Evolutionary conservation across 202 grass and related monocot genomes (phyloP), one percentile per base, ranked within the genome.

Genomic region (Musa balbisiana): DNA sequence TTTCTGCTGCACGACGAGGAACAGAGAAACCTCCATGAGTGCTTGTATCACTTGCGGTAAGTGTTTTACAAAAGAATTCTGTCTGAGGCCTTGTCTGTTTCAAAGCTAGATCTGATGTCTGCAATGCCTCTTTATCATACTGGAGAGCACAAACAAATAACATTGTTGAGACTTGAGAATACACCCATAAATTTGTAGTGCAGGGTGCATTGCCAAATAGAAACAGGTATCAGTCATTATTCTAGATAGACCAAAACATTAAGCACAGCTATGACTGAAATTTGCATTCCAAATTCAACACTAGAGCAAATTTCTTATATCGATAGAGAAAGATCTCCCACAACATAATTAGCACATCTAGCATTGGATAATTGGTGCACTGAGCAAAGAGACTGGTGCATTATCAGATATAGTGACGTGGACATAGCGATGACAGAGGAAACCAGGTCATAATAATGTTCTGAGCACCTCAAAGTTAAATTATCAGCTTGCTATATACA

Each of bases 21-120:
- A 96, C 92, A 49, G 92, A 96, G 82, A 96, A 96, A 59, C 92
- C 92, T 81, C 92, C 92, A 82, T 96, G 92, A 43, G 92, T 95
- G 84, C 92, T 95, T 79, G 92, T 95, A 84, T 95, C 91, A 81
- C 91, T 95, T 14, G 91, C 88, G 1, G 92, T 95, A 27, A 95
- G 75, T 73, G 88, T 96, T 87, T 96, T 96, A 82, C 92, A 96
- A 52, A 96, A 96, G 86, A 96, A 91, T 60, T 96, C 92, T 79
- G 73, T 89, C 25, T 85, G 92, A 64, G 84, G 27, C 70, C 72
- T 89, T 51, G 74, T 82, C 85, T 96, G 88, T 69, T 96, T 96
- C 69, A 91, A 71, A 49, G 86, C 84, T 77, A 96, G 74, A n/a
- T 96, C 92, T 81, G 92, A 80, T 72, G 88, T 84, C 58, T 83